A percentile compares a stretch with the other conserved stretches of the same genome.
Conservation (phyloP, 208 protist genomes). For the Leishmania guyanensis region DNA sequence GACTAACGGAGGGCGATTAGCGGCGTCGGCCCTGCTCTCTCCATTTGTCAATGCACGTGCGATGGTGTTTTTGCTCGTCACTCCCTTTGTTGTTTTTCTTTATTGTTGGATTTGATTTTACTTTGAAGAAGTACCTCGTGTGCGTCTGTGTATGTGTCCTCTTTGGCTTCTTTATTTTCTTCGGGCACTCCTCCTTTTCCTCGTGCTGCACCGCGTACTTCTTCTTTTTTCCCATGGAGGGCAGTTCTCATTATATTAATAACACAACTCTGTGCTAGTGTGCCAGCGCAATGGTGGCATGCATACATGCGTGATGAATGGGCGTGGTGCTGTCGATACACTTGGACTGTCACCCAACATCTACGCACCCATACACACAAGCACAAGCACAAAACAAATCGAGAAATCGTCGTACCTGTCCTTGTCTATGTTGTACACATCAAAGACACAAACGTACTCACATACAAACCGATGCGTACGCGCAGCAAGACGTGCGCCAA, state of each 20-base stretch:
- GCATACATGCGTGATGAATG: not conserved
- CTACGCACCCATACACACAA: not conserved
- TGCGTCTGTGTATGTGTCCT: not conserved
- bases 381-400: not conserved
- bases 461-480: not conserved
- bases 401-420: not conserved
- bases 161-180: not conserved
- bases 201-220: not conserved
- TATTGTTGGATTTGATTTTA: not conserved
- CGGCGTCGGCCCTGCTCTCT: not conserved
- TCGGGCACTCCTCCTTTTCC: not conserved
- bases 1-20: not conserved
- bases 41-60: not conserved
- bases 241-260: not conserved
- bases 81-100: not conserved
- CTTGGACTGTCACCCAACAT: not conserved
- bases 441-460: not conserved
- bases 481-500: not conserved
- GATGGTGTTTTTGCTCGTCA: not conserved
- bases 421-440: not conserved
- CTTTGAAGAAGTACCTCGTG: not conserved
- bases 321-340: constrained; percentile 9
- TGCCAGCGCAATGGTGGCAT: not conserved
- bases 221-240: not conserved
- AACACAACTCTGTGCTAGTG: not conserved